A percentile compares a stretch with the other conserved stretches of the same genome.
These are phyloP conservation scores for Hypholoma sublateritium DNA, from an alignment of 768 basidiomycete species.

Conservation along the genomic window DNA sequence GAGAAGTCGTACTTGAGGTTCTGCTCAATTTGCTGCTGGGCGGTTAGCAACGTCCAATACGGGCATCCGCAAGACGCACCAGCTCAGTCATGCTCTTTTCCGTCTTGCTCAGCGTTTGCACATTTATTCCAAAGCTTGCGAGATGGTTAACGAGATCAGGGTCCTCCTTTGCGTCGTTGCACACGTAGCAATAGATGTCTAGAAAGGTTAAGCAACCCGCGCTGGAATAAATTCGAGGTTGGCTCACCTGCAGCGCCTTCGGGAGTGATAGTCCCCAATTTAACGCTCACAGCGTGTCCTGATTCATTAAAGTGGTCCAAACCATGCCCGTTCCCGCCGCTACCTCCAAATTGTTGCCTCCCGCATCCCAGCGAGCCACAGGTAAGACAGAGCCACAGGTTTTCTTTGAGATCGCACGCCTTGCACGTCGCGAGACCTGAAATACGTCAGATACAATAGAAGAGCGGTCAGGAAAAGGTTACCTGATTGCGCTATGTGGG, in stretches of 20 bases:
- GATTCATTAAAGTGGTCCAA: constrained; percentile 73
- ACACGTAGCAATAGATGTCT: constrained; percentile 95
- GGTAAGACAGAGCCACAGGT: constrained; percentile 93
- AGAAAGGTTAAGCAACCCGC: background rate
- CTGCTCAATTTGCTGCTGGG: constrained; percentile 86
- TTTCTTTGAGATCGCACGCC: constrained; percentile 83
- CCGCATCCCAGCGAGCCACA: constrained; percentile 93
- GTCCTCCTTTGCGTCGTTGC: constrained; percentile 82
- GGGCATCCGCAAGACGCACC: too few species aligned
- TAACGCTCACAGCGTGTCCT: constrained; percentile 82
- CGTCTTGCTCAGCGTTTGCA: constrained; percentile 80
- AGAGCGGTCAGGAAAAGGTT: constrained; percentile 3
- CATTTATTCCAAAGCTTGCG: constrained; percentile 82
- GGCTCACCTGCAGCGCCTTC: constrained; percentile 84
- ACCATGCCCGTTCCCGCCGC: constrained; percentile 89
- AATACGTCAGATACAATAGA: background rate
- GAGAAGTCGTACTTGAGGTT: constrained; percentile 95
- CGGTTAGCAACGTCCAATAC: too few species aligned
- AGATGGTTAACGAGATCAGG: constrained; percentile 76
- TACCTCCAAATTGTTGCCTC: constrained; percentile 76
- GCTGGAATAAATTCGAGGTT: too few species aligned
- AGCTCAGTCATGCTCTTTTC: constrained; percentile 97
- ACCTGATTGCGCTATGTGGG: constrained; percentile 56
- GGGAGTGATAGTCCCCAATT: constrained; percentile 94
- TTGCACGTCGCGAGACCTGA: constrained; percentile 79